A percentile compares a stretch with the other conserved stretches of the same genome.
These are phyloP conservation scores for Tilletia horrida DNA, from an alignment of 1,284 basidiomycete species.

Conservation along the genomic window DNA sequence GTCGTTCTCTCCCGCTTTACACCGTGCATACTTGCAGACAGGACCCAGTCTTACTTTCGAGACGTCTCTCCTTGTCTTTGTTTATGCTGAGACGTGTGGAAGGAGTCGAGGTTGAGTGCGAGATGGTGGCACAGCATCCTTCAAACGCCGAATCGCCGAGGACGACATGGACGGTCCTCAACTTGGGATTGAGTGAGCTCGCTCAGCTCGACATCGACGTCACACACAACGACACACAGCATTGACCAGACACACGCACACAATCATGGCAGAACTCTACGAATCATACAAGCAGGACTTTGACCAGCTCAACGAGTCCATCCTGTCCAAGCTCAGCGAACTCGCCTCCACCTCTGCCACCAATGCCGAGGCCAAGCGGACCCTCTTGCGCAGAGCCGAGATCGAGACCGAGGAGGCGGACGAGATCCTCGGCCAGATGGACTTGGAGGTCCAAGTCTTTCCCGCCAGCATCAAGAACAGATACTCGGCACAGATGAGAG, in stretches of 20 bases:
- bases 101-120: too few species aligned
- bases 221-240: background rate
- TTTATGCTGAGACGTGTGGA: too few species aligned
- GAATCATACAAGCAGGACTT: slow-evolving; percentile 52
- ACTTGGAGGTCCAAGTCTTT: slow-evolving; percentile 95
- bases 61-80: too few species aligned
- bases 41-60: too few species aligned
- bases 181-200: slow-evolving; percentile 11
- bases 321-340: slow-evolving; percentile 34
- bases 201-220: slow-evolving; percentile 10
- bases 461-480: slow-evolving; percentile 62
- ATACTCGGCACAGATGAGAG: slow-evolving; percentile 40
- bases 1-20: slow-evolving; percentile 28
- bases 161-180: background rate
- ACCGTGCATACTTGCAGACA: slow-evolving; percentile 22
- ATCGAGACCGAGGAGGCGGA: slow-evolving; percentile 98
- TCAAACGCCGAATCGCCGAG: background rate
- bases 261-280: slow-evolving; percentile 52
- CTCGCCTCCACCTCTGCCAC: slow-evolving; percentile 23
- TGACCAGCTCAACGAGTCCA: slow-evolving; percentile 40
- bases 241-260: background rate
- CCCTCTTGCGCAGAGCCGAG: slow-evolving; percentile 76
- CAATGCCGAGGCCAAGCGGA: slow-evolving; percentile 70
- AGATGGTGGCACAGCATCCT: too few species aligned
- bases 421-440: slow-evolving; percentile 95